These are phyloP conservation scores for Phytopythium oedochilum DNA, from an alignment of 352 stramenopile species.

Conservation along the genomic window DNA sequence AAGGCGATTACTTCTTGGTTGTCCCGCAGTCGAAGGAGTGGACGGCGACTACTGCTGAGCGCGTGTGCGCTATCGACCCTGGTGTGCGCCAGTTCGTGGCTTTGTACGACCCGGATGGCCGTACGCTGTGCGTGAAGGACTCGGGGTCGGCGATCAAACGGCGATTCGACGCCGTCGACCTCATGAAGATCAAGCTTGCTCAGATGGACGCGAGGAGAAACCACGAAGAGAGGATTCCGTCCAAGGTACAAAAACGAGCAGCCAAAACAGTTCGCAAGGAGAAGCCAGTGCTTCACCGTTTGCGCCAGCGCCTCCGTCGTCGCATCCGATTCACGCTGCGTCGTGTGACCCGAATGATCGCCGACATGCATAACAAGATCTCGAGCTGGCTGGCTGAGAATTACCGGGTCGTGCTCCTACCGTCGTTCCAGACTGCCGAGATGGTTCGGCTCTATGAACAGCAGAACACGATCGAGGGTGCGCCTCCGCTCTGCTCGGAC, in stretches of 20 bases:
- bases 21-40: conserved; percentile 2
- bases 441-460: conserved; percentile 6
- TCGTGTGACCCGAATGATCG: not conserved
- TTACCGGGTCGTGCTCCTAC: conserved; percentile 1
- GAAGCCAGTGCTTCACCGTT: not conserved
- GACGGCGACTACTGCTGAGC: not conserved
- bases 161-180: not conserved
- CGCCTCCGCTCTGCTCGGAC: not conserved
- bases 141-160: not conserved
- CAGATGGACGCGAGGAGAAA: not conserved
- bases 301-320: not conserved
- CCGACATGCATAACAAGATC: conserved; percentile 10
- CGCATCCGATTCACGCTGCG: not conserved
- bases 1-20: not conserved
- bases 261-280: not conserved
- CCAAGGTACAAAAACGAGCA: not conserved
- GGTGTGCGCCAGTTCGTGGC: conserved; percentile 6
- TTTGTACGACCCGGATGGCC: conserved; percentile 6
- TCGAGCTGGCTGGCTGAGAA: conserved; percentile 1
- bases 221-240: not conserved
- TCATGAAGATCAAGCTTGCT: not conserved
- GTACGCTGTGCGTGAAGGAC: conserved; percentile 7
- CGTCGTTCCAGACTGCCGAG: conserved; percentile 3
- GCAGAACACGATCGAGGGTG: not conserved
- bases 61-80: conserved; percentile 14